Base-by-base conservation (phyloP, 495 filamentous ascomycete species). In the Neurospora sp. region DNA sequence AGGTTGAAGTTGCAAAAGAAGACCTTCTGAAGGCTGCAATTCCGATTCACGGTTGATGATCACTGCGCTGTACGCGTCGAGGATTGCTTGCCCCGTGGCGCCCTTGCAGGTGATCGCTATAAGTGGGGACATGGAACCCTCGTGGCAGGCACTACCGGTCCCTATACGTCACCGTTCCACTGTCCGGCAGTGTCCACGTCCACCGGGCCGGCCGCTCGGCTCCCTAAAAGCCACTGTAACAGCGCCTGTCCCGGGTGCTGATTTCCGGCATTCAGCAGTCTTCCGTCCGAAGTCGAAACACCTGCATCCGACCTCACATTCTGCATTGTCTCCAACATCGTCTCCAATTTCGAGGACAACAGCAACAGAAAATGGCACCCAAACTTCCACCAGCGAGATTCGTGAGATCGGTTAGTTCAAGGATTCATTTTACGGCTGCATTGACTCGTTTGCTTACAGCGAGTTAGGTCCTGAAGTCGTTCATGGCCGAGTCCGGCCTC, bases 401-500 rank as follows among this genome's bases (percentile, higher is more conserved):
- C 71, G 84, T 86, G 12, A 77, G 77, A 76, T 79, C 82, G 27
- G 84, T 84, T 71, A 72, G 82, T 77, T 38, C 20, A 10, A 37
- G 44, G n/a, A 16, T 1, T 46, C 23, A 8, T 16, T 40, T 37
- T 18, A 12, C 71, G 12, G 31, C 48, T 20, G 27, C 37, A 70
- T 66, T 70, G 27, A 39, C 37, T n/a, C 16, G 38, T 44, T 23
- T 38, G 23, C 71, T 42, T 27, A 69, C 42, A 72, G 31, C 42
- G 5, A 12, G 46, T 72, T 75, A 94, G 92, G 92, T 94, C 35
- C 87, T 91, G 85, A 90, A 92, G 81, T 91, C 91, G n/a, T 95
- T 96, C 81, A 89, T 91, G 83, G 88, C 86, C 76, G 91, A 90
- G 75, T 96, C 93, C 66, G 94, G 94, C 35, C 83, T 97, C 20